A percentile compares a stretch with the other conserved stretches of the same genome.
phyloP scores from a whole-genome alignment of 2,329 filamentous ascomycete genomes.

The Leptosphaerulina australis region DNA sequence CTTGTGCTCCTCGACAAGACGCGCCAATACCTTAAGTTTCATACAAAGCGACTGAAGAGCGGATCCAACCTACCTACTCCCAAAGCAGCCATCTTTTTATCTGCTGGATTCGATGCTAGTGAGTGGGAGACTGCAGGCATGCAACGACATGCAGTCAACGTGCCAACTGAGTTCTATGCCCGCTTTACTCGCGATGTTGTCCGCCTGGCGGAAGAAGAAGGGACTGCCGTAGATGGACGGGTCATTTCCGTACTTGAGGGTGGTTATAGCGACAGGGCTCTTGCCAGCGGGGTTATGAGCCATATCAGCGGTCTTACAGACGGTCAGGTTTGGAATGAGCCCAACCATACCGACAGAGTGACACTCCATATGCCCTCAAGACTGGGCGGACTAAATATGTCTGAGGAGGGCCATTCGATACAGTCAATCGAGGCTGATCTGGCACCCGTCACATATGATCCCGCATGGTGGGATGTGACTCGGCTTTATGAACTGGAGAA shows the following conservation, averaged over 20 bases:
- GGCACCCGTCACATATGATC: conserved; percentile 45
- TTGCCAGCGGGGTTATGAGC: conserved; percentile 86
- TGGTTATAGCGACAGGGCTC: conserved; percentile 90
- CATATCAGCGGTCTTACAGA: conserved; percentile 83
- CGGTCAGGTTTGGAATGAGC: conserved; percentile 48
- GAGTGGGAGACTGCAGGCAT: conserved; percentile 92
- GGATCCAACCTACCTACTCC: conserved; percentile 66
- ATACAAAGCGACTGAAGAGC: conserved; percentile 69
- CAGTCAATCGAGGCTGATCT: conserved; percentile 27
- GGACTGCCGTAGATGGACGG: conserved; percentile 76
- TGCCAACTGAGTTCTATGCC: conserved; percentile 96
- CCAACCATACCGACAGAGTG: conserved; percentile 54
- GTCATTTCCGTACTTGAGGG: conserved; percentile 94
- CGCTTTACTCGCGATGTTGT: conserved; percentile 86
- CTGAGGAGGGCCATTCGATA: conserved; percentile 28
- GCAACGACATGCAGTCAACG: conserved; percentile 95
- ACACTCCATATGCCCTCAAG: conserved; percentile 64
- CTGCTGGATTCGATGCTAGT: conserved; percentile 95
- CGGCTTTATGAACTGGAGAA: conserved; percentile 43
- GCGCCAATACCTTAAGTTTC: conserved; percentile 73
- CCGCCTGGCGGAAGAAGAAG: conserved; percentile 78
- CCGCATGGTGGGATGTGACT: conserved; percentile 53
- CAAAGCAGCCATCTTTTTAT: conserved; percentile 90
- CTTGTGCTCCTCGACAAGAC: conserved; percentile 78
- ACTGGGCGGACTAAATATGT: conserved; percentile 52